These are phyloP conservation scores for Haplosporangium sp. DNA, from an alignment of 371 early-diverging fungal species.

Conservation along the genomic window DNA sequence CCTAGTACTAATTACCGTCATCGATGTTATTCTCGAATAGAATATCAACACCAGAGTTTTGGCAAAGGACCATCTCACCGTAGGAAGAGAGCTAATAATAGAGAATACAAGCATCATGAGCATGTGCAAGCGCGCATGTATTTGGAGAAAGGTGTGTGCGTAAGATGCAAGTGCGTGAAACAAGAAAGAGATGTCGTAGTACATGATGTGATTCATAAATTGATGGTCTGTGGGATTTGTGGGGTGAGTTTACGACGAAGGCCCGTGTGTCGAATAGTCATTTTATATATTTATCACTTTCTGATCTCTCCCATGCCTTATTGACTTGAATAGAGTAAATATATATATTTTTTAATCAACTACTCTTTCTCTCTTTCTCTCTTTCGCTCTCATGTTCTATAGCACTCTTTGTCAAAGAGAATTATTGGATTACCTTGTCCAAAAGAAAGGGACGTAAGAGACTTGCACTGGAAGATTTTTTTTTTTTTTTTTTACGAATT, in stretches of 20 bases:
- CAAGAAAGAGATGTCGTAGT: neutral
- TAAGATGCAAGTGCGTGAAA: too few species aligned
- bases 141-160: neutral
- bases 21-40: constrained; percentile 51
- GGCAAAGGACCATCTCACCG: constrained; percentile 47
- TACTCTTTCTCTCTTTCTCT: too few species aligned
- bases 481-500: neutral
- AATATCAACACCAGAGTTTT: constrained; percentile 49
- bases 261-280: constrained; percentile 5
- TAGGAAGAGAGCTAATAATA: constrained; percentile 41
- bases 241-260: neutral
- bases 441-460: constrained; percentile 44
- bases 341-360: neutral
- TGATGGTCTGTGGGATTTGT: constrained; percentile 6
- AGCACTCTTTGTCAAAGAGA: neutral
- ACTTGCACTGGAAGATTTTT: constrained; percentile 35
- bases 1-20: constrained; percentile 29
- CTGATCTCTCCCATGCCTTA: constrained; percentile 15
- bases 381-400: too few species aligned
- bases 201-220: constrained; percentile 1
- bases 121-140: neutral
- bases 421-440: constrained; percentile 39
- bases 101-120: neutral
- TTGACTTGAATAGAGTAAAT: neutral
- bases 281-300: neutral